Percentiles rank a stretch among this genome's conserved stretches.
These are phyloP conservation scores for Neostapfia colusana DNA, from an alignment of 176 grass and related monocot genomes.

Conservation along the genomic window DNA sequence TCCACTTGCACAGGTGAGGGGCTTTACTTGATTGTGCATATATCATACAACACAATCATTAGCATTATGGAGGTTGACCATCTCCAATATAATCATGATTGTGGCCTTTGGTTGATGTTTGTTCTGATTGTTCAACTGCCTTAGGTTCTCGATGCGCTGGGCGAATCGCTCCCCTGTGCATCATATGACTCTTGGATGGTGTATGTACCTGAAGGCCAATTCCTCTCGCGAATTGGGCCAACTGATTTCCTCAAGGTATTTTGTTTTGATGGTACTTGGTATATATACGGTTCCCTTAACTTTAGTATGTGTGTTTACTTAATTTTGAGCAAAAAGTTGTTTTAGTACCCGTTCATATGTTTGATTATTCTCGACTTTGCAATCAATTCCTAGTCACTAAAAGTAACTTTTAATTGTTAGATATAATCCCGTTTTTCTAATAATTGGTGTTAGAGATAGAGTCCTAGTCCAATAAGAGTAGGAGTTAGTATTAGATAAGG, in stretches of 20 bases:
- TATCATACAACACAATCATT: background rate
- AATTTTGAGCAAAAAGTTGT: background rate
- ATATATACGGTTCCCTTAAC: background rate
- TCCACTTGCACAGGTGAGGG: conserved; percentile 84
- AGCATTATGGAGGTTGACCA: background rate
- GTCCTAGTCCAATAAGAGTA: too few species aligned
- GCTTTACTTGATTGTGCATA: conserved; percentile 15
- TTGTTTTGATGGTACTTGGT: background rate
- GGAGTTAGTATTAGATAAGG: too few species aligned
- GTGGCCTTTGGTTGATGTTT: conserved; percentile 11
- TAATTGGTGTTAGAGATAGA: too few species aligned
- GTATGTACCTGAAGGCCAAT: conserved; percentile 89
- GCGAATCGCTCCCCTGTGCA: conserved; percentile 64
- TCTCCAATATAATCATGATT: background rate
- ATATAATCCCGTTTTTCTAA: too few species aligned
- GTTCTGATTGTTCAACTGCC: conserved; percentile 26
- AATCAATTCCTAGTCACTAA: background rate
- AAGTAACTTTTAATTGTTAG: background rate
- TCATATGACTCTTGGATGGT: conserved; percentile 98
- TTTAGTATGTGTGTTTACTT: background rate
- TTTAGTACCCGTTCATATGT: background rate
- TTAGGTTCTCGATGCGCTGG: conserved; percentile 92
- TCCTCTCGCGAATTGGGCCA: conserved; percentile 78
- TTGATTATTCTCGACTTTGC: background rate
- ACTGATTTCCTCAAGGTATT: conserved; percentile 87